Conservation (phyloP, 208 protist genomes). For the Acanthamoeba divionensis region DNA sequence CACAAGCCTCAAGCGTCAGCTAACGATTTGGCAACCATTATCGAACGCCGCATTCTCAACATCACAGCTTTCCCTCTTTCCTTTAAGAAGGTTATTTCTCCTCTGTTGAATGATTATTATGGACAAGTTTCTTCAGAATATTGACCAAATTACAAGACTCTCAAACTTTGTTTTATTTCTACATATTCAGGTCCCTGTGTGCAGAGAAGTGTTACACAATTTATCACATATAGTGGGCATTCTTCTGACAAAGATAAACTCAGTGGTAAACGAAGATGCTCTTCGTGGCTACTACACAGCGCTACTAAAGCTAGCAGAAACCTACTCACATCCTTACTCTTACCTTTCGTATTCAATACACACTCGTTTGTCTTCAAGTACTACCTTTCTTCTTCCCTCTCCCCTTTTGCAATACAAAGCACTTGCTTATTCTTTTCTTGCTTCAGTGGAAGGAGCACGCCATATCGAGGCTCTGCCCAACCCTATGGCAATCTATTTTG, state of each 20-base stretch:
- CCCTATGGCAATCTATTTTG: conserved; percentile 41
- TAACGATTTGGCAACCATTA: not conserved
- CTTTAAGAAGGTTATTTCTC: not conserved
- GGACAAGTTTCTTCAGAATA: not conserved
- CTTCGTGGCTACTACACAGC: not conserved
- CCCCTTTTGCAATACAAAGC: too few relatives aligned
- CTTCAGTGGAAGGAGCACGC: not conserved
- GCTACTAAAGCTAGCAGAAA: not conserved
- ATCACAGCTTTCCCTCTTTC: not conserved
- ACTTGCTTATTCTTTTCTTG: not conserved
- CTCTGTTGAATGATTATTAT: not conserved
- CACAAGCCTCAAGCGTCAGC: not conserved
- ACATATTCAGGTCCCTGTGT: not conserved
- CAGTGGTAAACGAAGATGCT: not conserved
- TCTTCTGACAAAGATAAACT: not conserved
- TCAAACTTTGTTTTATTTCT: not conserved
- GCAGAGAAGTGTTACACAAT: conserved; percentile 14
- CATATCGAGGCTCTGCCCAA: conserved; percentile 33
- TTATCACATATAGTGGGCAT: not conserved
- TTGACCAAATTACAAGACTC: too few relatives aligned
- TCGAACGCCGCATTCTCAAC: conserved; percentile 8
- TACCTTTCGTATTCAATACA: not conserved
- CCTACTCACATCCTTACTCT: not conserved
- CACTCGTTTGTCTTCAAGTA: not conserved
- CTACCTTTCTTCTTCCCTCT: not conserved